Conservation (phyloP, 352 stramenopile species). For the Lagenidium giganteum region DNA sequence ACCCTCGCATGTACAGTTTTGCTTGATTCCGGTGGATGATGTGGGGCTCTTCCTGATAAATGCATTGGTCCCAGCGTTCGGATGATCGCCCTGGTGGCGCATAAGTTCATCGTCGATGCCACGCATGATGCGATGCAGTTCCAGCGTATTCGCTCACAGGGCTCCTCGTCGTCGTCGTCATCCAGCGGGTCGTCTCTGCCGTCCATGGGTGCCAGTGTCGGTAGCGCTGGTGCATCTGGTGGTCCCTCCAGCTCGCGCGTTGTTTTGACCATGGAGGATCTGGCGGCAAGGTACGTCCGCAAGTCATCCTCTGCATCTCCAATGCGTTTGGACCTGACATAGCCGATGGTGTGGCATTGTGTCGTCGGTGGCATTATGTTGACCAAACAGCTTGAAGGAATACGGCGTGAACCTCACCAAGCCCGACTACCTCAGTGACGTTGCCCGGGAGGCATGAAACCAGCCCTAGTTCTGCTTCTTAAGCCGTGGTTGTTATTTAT, state of each 20-base stretch:
- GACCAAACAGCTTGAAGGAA: slow-evolving; percentile 66
- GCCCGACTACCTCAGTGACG: slow-evolving; percentile 76
- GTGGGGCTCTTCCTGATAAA: background rate
- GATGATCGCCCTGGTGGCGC: slow-evolving; percentile 57
- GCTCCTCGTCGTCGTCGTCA: slow-evolving; percentile 4
- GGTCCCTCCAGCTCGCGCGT: slow-evolving; percentile 6
- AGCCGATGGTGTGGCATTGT: background rate
- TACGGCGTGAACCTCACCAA: slow-evolving; percentile 79
- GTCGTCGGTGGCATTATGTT: background rate
- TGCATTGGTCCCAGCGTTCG: slow-evolving; percentile 29
- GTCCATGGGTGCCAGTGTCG: slow-evolving; percentile 2
- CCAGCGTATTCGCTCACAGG: slow-evolving; percentile 56
- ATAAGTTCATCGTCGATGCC: slow-evolving; percentile 82
- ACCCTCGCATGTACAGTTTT: slow-evolving; percentile 56
- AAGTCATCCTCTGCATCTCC: background rate
- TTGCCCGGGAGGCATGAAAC: slow-evolving; percentile 21
- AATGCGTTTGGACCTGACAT: background rate
- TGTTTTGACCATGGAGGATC: slow-evolving; percentile 75
- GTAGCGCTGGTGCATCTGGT: slow-evolving; percentile 12
- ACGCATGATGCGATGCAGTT: slow-evolving; percentile 77
- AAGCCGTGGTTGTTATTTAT: background rate
- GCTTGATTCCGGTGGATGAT: background rate
- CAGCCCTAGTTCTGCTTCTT: slow-evolving; percentile 14
- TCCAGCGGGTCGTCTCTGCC: slow-evolving; percentile 1
- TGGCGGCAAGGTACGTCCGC: slow-evolving; percentile 35